Evolutionary conservation across 148 eudicot species (phyloP).

Genomic region (Polygonum aviculare): DNA sequence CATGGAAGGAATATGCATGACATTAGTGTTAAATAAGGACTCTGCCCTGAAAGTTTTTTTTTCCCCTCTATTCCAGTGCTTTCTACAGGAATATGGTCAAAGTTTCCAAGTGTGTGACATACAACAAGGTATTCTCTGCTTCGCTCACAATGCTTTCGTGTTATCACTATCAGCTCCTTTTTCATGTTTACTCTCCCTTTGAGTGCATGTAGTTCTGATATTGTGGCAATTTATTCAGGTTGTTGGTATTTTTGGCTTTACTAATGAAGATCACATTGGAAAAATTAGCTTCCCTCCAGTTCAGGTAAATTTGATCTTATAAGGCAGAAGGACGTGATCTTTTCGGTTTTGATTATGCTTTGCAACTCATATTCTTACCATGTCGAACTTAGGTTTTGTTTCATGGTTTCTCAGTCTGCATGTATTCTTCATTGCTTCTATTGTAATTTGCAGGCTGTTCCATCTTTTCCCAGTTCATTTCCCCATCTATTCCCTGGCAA

Average conservation of each 20-base stretch:
- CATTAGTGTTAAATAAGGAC: not conserved
- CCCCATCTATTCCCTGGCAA: slow-evolving; percentile 77
- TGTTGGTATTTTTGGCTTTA: slow-evolving; percentile 88
- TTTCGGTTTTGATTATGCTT: not conserved
- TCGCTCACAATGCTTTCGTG: not conserved
- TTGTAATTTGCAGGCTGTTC: slow-evolving; percentile 66
- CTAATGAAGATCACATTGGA: slow-evolving; percentile 86
- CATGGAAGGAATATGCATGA: not conserved
- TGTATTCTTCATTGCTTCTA: not conserved
- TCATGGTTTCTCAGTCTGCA: not conserved
- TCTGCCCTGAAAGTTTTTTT: not conserved
- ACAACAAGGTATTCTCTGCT: slow-evolving; percentile 52
- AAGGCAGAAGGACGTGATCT: not conserved
- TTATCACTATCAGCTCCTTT: not conserved
- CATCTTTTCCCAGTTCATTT: slow-evolving; percentile 90
- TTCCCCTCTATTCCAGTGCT: slow-evolving; percentile 33
- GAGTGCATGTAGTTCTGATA: not conserved
- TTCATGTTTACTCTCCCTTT: not conserved
- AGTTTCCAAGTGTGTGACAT: slow-evolving; percentile 82
- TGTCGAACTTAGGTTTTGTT: not conserved
- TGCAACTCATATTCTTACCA: not conserved
- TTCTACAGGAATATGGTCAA: slow-evolving; percentile 83
- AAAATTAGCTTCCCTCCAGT: slow-evolving; percentile 86
- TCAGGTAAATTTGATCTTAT: slow-evolving; percentile 38
- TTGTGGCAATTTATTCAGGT: slow-evolving; percentile 35